Evolutionary conservation across 768 basidiomycete species (phyloP), one percentile per base, ranked within the genome.

Genomic region (Candolleomyces aberdarensis): DNA sequence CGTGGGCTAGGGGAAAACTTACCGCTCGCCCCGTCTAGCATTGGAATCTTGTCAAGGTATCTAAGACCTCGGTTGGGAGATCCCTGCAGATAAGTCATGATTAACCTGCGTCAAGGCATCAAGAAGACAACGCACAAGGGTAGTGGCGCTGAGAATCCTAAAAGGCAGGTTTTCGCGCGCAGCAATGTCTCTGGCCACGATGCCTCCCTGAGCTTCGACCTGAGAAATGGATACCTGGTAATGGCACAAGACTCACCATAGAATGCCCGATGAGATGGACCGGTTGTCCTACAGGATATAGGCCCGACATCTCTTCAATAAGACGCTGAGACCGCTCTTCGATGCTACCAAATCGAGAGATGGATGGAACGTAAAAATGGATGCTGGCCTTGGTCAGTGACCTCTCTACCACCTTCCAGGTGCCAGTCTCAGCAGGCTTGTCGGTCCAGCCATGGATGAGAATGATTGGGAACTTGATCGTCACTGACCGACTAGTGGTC

Each of bases 401-500:
- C 20, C 52, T 63, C 58, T 63, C 62, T n/a, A 54, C 57, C 26
- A 59, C 48, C n/a, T 44, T 46, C 52, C 52, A 47, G 19, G 54
- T 50, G 43, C 62, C 62, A 17, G 52, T 49, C 10, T 59, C 3
- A 40, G 58, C 47, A 13, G 62, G 58, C 14, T 31, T 47, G 49
- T 63, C 62, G 26, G 58, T 31, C 53, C 58, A 63, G 29, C 62
- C 62, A 47, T 63, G 62, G 26, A 63, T 46, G 31, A 63, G 52
- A 15, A 63, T 49, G 40, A 63, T 43, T 17, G 62, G 62, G 41
- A 41, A 56, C 64, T 69, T 63, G 65, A 67, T 64, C 64, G 69
- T 9, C 15, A 29, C 5, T 29, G 15, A 26, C n/a, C 48, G 49
- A 50, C n/a, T 20, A 13, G 14, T 19, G 49, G 20, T 14, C 49